Conservation (phyloP, 768 basidiomycete genomes). For the Leccinum broughii region DNA sequence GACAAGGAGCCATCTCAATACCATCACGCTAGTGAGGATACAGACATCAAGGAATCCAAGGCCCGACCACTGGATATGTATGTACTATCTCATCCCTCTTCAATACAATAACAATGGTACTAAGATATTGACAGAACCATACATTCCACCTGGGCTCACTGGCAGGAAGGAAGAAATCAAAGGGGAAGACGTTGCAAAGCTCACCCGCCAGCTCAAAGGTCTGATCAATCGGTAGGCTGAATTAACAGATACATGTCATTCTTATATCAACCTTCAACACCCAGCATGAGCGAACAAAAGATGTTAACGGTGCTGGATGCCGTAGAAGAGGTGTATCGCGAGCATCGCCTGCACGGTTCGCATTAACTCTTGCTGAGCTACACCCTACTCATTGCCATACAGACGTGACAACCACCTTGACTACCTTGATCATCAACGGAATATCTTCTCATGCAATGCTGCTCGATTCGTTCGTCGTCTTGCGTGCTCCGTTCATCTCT, state of each 20-base stretch:
- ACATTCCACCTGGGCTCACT: constrained; percentile 77
- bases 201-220: constrained; percentile 81
- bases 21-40: too few species aligned
- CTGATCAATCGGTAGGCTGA: constrained; percentile 73
- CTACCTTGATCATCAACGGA: too few species aligned
- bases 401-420: too few species aligned
- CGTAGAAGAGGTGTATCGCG: constrained; percentile 52
- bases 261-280: background rate
- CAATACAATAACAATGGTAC: too few species aligned
- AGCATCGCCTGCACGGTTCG: constrained; percentile 75
- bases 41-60: too few species aligned
- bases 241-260: background rate
- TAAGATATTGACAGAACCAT: constrained; percentile 44
- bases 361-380: constrained; percentile 1
- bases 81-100: too few species aligned
- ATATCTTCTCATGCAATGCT: constrained; percentile 48
- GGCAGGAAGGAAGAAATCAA: constrained; percentile 43
- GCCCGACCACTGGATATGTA: too few species aligned
- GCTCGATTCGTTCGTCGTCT: constrained; percentile 86
- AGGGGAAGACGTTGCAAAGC: constrained; percentile 48
- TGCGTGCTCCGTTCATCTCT: constrained; percentile 84
- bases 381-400: background rate
- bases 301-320: constrained; percentile 66
- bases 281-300: constrained; percentile 87
- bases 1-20: too few species aligned